Percentiles rank a stretch among this genome's conserved stretches.
Conservation (phyloP, 495 filamentous ascomycete genomes). For the Trichocladium antarcticum region DNA sequence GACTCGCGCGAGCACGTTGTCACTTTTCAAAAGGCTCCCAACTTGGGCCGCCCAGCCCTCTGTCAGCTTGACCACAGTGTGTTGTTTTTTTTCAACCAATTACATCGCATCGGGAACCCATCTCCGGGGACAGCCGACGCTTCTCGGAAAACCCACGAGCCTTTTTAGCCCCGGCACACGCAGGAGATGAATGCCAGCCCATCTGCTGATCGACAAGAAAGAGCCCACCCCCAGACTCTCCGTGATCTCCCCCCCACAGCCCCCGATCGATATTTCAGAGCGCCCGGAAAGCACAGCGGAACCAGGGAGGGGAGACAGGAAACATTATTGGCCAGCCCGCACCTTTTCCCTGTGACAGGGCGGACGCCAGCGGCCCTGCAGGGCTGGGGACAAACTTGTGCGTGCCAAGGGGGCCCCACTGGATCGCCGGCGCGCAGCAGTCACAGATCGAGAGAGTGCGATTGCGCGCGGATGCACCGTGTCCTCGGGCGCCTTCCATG, state of each 20-base stretch:
- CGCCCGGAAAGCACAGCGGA: background rate
- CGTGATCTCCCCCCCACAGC: background rate
- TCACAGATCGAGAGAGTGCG: constrained; percentile 3
- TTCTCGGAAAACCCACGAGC: too few relatives aligned
- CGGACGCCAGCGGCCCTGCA: background rate
- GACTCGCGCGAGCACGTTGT: too few relatives aligned
- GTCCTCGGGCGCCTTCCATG: background rate
- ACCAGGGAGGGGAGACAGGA: background rate
- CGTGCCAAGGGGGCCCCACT: background rate
- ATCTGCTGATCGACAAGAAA: too few relatives aligned
- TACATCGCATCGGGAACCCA: too few relatives aligned
- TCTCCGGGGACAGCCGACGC: too few relatives aligned
- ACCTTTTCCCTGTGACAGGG: background rate
- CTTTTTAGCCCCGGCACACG: too few relatives aligned
- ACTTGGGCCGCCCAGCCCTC: too few relatives aligned
- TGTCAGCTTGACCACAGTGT: too few relatives aligned
- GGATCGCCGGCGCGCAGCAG: constrained; percentile 1
- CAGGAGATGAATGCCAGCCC: too few relatives aligned
- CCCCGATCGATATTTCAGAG: background rate
- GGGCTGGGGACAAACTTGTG: background rate
- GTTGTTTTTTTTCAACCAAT: too few relatives aligned
- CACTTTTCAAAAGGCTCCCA: too few relatives aligned
- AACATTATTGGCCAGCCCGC: constrained; percentile 1
- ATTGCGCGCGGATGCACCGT: background rate
- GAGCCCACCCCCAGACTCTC: background rate